Base-by-base conservation (phyloP, 805 yeast genomes). In the Yamadazyma nakazawae region DNA sequence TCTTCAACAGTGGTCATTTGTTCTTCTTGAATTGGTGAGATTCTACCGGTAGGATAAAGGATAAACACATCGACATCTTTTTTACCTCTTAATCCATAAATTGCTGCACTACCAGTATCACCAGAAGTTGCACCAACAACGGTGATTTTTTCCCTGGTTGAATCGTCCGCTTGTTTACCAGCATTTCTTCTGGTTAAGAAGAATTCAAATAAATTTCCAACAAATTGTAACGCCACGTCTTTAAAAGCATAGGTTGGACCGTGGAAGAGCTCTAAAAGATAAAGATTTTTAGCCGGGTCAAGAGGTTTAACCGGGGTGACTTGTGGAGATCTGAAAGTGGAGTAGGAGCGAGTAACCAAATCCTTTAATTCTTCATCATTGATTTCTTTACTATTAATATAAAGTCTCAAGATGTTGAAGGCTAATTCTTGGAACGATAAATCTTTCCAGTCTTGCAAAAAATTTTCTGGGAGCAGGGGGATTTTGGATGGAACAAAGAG, bases 91-190 rank as follows among this genome's bases (percentile, higher is more conserved):
- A 94, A 79, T 45, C 99, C 99, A 70, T 94, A 94, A 56, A 94
- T 94, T 52, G 99, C 99, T 45, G 99, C 99, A 45, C 96, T 87
- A 50, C 99, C 99, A 40, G 99, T 94, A 62, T 94, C 99, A 62
- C 99, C 99, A 40, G 96, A 86, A 24, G 99, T 94, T 37, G 99
- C 99, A 61, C 99, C 99, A 48, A 94, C 97, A 54, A 94, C 98
- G 34, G 99, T 94, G 60, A 94, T 76, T 49, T 80, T 79, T 57
- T 89, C 94, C 64, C 92, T 79, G 37, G 36, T 16, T 8, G 37
- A 10, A 55, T 78, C 76, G 49, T 76, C 78, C 45, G 73, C 74
- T 19, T 65, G 71, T 53, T 78, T 75, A 42, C 60, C 64, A 7
- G 72, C 68, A 61, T 94, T 94, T 58, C 80, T 79, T 68, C 96